A percentile compares a stretch with the other conserved stretches of the same genome.
phyloP scores from a whole-genome alignment of 1,139 yeast genomes.

The Geotrichum bryndzae region DNA sequence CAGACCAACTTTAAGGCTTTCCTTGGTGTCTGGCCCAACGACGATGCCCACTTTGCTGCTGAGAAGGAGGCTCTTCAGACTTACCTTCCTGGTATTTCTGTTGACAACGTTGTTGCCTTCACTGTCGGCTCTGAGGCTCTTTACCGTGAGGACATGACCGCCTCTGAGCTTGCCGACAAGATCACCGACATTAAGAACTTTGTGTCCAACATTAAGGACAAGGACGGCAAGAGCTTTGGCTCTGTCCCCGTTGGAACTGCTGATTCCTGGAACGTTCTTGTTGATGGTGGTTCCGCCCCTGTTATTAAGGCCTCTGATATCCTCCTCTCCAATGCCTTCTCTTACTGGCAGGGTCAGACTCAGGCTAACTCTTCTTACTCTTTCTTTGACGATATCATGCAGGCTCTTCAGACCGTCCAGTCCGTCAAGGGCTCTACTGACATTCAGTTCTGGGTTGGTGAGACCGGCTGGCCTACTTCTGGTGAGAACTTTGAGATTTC shows the following conservation, averaged over 20 bases:
- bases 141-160: conserved; percentile 76
- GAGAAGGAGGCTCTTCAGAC: conserved; percentile 63
- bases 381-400: conserved; percentile 93
- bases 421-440: conserved; percentile 78
- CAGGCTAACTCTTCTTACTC: conserved; percentile 75
- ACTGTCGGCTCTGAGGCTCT: conserved; percentile 90
- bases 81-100: conserved; percentile 68
- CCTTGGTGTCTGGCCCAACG: conserved; percentile 89
- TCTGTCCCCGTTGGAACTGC: conserved; percentile 81
- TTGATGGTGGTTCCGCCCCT: conserved; percentile 63
- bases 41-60: conserved; percentile 60
- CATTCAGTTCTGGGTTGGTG: conserved; percentile 90
- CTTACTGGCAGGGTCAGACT: conserved; percentile 98
- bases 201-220: conserved; percentile 59
- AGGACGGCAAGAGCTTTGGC: conserved; percentile 69
- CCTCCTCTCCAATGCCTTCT: conserved; percentile 88
- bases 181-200: conserved; percentile 52
- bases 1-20: conserved; percentile 64
- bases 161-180: conserved; percentile 51
- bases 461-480: conserved; percentile 96
- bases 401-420: conserved; percentile 84
- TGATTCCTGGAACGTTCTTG: conserved; percentile 91
- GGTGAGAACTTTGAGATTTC: conserved; percentile 60
- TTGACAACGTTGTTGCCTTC: conserved; percentile 61
- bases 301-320: conserved; percentile 78